phyloP scores from a whole-genome alignment of 2,329 filamentous ascomycete species.

The Aspergillus thermomutatus region DNA sequence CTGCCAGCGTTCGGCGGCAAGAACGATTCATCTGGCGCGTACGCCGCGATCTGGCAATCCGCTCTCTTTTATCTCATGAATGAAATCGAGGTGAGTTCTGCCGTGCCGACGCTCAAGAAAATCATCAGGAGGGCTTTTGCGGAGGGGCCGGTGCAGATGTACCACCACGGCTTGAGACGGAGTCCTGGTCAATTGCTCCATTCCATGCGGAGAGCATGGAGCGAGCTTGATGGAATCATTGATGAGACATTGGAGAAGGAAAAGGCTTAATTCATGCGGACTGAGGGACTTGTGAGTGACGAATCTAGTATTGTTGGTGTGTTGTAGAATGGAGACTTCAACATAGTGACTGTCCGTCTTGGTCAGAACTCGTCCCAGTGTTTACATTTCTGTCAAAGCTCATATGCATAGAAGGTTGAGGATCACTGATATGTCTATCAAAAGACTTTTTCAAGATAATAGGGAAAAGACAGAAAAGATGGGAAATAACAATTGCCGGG shows the following conservation, averaged over 20 bases:
- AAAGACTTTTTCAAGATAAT: no score
- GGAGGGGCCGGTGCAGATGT: constrained; percentile 15
- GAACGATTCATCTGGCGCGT: neutral
- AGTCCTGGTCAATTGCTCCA: constrained; percentile 22
- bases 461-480: neutral
- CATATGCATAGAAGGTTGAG: neutral
- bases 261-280: constrained; percentile 6
- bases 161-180: constrained; percentile 2
- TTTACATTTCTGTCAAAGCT: neutral
- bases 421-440: neutral
- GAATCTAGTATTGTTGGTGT: neutral
- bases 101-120: constrained; percentile 29
- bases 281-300: neutral
- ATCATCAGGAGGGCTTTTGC: constrained; percentile 23
- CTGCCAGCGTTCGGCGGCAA: constrained; percentile 6
- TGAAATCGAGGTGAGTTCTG: constrained; percentile 22
- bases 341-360: no score
- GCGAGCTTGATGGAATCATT: constrained; percentile 45
- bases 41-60: neutral
- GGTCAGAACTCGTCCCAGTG: no score
- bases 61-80: constrained; percentile 17
- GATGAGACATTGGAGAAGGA: constrained; percentile 25
- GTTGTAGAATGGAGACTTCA: no score
- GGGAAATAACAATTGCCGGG: neutral
- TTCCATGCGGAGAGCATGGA: constrained; percentile 41